Base-by-base conservation (phyloP, 2,329 filamentous ascomycete genomes). In the Orbilia quercus region DNA sequence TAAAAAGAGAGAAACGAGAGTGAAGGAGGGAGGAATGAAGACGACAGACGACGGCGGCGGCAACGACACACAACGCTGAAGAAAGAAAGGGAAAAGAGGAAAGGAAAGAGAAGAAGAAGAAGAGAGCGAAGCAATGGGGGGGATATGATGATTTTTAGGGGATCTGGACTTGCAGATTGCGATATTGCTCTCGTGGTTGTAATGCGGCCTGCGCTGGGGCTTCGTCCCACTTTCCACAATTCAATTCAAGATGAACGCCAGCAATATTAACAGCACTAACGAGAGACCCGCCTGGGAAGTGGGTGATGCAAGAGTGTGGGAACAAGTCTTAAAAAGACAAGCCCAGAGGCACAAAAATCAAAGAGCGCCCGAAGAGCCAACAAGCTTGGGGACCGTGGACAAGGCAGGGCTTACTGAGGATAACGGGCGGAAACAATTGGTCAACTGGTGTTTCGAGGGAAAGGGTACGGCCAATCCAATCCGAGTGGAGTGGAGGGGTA, bases 91-190 rank as follows among this genome's bases (percentile, higher is more conserved):
- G 36, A 73, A 42, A 42, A 48, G 22, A 55, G 53, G 20, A 59
- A 44, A 50, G 38, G 28, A 57, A 25, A 44, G 42, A 28, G 50
- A 40, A 36, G 44, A 31, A 50, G 40, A 36, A 70, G 22, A 31
- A 44, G 44, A 20, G 28, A 58, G 36, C 23, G 66, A 64, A 48
- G 59, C 38, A 48, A 54, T 36, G 31, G 55, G 53, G 69, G 58
- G 55, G 55, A 38, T 55, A 62, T 73, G 60, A 66, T 73, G 69
- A 50, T 73, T 73, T 71, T 73, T 73, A 73, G 69, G 69, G 69
- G 69, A 73, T 73, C 69, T 66, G 67, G 55, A 73, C 69, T 73
- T 66, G 69, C 69, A 73, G 69, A 66, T 66, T 73, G 69, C 54
- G 69, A 73, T 73, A 73, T 73, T 66, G 60, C 60, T 60, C 40